phyloP scores from a whole-genome alignment of 2,329 filamentous ascomycete species.

The Mycosphaerella sp. region DNA sequence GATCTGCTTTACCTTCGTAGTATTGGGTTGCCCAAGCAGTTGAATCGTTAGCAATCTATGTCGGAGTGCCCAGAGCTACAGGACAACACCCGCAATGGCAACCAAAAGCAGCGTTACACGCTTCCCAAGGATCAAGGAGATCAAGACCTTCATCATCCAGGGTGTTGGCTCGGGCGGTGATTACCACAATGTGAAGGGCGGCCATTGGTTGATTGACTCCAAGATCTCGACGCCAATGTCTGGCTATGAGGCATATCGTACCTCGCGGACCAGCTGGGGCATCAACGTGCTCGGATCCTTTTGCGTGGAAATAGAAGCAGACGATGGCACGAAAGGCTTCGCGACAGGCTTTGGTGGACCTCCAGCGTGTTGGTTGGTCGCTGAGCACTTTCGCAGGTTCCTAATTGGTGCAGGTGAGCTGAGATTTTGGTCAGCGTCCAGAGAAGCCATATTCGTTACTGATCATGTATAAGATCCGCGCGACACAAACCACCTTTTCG shows the following conservation, averaged over 20 bases:
- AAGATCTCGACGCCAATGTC: conserved; percentile 92
- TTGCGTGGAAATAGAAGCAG: conserved; percentile 80
- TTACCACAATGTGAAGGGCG: conserved; percentile 82
- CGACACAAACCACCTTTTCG: conserved; percentile 86
- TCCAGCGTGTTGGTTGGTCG: conserved; percentile 87
- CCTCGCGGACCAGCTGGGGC: conserved; percentile 84
- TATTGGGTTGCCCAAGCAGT: neutral
- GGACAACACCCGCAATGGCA: conserved; percentile 21
- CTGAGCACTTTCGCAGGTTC: conserved; percentile 91
- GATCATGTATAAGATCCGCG: conserved; percentile 61
- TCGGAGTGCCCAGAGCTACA: neutral
- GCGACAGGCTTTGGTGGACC: conserved; percentile 92
- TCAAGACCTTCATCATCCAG: conserved; percentile 66
- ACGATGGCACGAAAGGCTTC: conserved; percentile 87
- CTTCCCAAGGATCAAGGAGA: conserved; percentile 70
- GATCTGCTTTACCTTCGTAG: neutral
- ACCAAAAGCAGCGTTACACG: conserved; percentile 40
- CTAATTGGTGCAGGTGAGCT: conserved; percentile 64
- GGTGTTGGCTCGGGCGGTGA: conserved; percentile 63
- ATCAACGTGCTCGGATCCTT: conserved; percentile 95
- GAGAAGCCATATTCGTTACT: conserved; percentile 7
- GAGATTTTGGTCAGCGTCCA: neutral
- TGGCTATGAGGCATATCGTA: conserved; percentile 78
- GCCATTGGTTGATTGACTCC: conserved; percentile 77
- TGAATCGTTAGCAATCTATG: neutral